A percentile compares a stretch with the other conserved stretches of the same genome.
These are phyloP conservation scores for Xylaria bambusicola DNA, from an alignment of 495 filamentous ascomycete species.

Conservation along the genomic window DNA sequence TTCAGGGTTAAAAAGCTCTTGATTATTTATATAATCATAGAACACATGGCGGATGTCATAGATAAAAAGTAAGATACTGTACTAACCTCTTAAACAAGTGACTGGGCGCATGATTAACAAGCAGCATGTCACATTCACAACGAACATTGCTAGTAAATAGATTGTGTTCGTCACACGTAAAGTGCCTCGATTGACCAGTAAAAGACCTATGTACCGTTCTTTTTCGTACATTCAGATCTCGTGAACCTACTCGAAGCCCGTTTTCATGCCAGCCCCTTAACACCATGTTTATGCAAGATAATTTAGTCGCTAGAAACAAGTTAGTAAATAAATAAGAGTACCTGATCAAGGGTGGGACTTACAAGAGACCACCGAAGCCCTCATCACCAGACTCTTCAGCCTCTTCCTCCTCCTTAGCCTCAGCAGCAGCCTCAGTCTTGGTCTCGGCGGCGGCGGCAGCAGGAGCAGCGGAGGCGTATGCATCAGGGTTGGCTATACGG, in stretches of 20 bases:
- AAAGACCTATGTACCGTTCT: slow-evolving; percentile 45
- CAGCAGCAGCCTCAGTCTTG: slow-evolving; percentile 52
- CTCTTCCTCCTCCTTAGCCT: slow-evolving; percentile 58
- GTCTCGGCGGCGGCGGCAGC: slow-evolving; percentile 51
- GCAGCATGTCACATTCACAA: slow-evolving; percentile 24
- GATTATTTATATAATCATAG: slow-evolving; percentile 54
- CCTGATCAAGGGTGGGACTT: slow-evolving; percentile 32
- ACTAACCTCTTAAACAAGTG: slow-evolving; percentile 48
- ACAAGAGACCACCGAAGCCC: slow-evolving; percentile 74
- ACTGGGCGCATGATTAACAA: slow-evolving; percentile 8
- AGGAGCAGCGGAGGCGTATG: slow-evolving; percentile 81
- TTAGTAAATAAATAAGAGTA: slow-evolving; percentile 20
- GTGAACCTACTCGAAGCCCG: slow-evolving; percentile 41
- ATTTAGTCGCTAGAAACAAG: slow-evolving; percentile 45
- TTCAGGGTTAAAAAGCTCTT: slow-evolving; percentile 63
- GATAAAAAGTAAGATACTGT: not conserved
- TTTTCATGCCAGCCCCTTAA: slow-evolving; percentile 37
- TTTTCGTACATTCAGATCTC: slow-evolving; percentile 36
- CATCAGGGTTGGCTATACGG: slow-evolving; percentile 96
- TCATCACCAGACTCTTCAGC: slow-evolving; percentile 57
- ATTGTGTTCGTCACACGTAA: slow-evolving; percentile 27
- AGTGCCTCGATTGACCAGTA: slow-evolving; percentile 45
- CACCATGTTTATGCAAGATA: slow-evolving; percentile 33
- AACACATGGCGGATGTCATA: slow-evolving; percentile 31
- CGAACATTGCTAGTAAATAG: slow-evolving; percentile 16